Base-by-base conservation (phyloP, 106 monocot genomes). In the Xerophyta viscosa region DNA sequence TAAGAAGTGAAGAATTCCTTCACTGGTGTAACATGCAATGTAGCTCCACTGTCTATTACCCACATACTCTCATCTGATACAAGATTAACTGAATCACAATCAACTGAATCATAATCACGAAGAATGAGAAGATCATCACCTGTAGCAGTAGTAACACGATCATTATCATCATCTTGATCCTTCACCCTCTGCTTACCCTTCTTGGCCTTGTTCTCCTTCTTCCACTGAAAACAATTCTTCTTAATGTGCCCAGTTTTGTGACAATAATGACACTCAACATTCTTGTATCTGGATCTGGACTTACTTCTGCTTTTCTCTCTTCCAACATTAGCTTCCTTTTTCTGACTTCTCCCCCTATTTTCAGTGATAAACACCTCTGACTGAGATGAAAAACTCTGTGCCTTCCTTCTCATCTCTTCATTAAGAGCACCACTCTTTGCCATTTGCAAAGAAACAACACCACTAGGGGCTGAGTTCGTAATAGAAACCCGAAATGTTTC, bases 321-420 rank as follows among this genome's bases (percentile, higher is more conserved):
- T n/a, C n/a, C n/a, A 19, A 18, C 20, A 14, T 46, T 20, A 7
- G n/a, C 18, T 7, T 19, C 46, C 20, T 19, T 46, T 2, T 19
- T 19, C n/a, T 46, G 15, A 46, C 46, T 46, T 7, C 20, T 46
- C 20, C 18, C 46, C 20, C 20, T 17, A 18, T 19, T 7, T 46
- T 46, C 20, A 18, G 46, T 46, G 8, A 46, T 19, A 14, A 46
- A 20, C 8, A 20, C 46, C 20, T 46, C 46, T 46, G 10, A 13
- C 46, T 50, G 12, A 0, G 12, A 22, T 4, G 12, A 22, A 12
- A 24, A 20, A 26, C 0, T 25, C 24, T 11, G 19, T 33, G 48
- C 49, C 43, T 43, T 58, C 64, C 50, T 46, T 46, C 46, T 46
- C 46, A 20, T 46, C 46, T 46, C 46, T 19, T 46, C 18, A 46